phyloP scores from a whole-genome alignment of 1,284 basidiomycete genomes.

The Ceraceosorus bombacis region DNA sequence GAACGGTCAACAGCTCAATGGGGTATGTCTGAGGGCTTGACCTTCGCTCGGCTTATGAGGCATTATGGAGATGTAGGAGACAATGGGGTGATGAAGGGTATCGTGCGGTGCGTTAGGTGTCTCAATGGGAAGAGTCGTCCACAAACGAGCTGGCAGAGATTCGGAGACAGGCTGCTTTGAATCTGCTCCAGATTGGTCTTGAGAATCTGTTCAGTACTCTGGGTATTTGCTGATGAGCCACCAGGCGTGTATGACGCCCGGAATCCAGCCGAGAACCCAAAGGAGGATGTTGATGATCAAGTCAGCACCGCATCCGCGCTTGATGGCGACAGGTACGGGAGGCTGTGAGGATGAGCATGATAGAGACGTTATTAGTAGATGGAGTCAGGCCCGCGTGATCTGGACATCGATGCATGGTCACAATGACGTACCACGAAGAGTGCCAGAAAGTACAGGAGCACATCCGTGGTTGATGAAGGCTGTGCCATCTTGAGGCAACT shows the following conservation, averaged over 20 bases:
- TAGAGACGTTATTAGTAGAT: not conserved
- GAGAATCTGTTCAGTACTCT: not conserved
- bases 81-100: too few species aligned
- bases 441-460: constrained; percentile 9
- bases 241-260: constrained; percentile 11
- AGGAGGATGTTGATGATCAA: constrained; percentile 13
- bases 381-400: not conserved
- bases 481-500: too few species aligned
- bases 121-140: too few species aligned
- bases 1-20: too few species aligned
- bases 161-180: too few species aligned
- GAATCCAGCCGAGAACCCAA: constrained; percentile 8
- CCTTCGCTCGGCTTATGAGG: too few species aligned
- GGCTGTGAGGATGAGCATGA: not conserved
- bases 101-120: too few species aligned
- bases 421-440: too few species aligned
- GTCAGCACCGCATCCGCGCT: constrained; percentile 10
- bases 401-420: not conserved
- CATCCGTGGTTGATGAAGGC: not conserved
- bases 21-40: too few species aligned
- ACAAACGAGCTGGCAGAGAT: too few species aligned
- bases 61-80: too few species aligned
- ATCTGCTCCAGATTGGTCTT: too few species aligned
- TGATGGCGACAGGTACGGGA: constrained; percentile 9
- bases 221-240: constrained; percentile 9